A percentile compares a stretch with the other conserved stretches of the same genome.
Evolutionary conservation across 2,329 filamentous ascomycete species (phyloP).

Genomic region (Xylariaceae sp.): DNA sequence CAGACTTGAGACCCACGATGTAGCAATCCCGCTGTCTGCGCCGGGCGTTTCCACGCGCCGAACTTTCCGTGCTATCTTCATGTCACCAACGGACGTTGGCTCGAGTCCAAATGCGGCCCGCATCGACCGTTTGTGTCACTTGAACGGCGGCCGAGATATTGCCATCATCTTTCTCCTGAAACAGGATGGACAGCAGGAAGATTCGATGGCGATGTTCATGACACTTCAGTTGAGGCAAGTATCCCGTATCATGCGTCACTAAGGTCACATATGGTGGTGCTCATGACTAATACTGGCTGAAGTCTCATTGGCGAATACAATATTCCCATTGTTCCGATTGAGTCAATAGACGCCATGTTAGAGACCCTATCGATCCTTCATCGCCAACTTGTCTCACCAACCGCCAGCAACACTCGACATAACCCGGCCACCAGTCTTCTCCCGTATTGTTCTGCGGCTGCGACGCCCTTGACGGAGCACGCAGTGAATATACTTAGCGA

Average conservation of each 20-base stretch:
- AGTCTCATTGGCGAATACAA: slow-evolving; percentile 35
- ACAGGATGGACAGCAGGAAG: slow-evolving; percentile 24
- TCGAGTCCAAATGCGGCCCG: slow-evolving; percentile 30
- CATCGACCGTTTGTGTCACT: slow-evolving; percentile 40
- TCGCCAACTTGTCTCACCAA: slow-evolving; percentile 24
- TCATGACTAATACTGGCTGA: slow-evolving; percentile 11
- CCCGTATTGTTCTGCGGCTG: slow-evolving; percentile 31
- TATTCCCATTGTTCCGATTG: slow-evolving; percentile 44
- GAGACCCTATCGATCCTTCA: slow-evolving; percentile 39
- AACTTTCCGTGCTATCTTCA: slow-evolving; percentile 39
- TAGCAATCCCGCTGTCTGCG: slow-evolving; percentile 38
- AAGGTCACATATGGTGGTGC: background rate
- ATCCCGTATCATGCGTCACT: background rate
- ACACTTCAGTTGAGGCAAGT: slow-evolving; percentile 45
- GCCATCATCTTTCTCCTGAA: slow-evolving; percentile 46
- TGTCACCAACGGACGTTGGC: slow-evolving; percentile 38
- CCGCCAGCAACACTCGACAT: slow-evolving; percentile 6
- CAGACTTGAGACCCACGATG: slow-evolving; percentile 43
- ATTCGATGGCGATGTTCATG: slow-evolving; percentile 36
- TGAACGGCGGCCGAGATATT: slow-evolving; percentile 39
- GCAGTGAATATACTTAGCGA: slow-evolving; percentile 34
- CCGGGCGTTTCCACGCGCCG: slow-evolving; percentile 11
- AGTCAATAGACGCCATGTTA: slow-evolving; percentile 35
- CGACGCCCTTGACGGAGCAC: slow-evolving; percentile 26
- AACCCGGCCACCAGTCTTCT: slow-evolving; percentile 31